phyloP scores from a whole-genome alignment of 768 basidiomycete genomes.

The Kwoniella dejecticola region DNA sequence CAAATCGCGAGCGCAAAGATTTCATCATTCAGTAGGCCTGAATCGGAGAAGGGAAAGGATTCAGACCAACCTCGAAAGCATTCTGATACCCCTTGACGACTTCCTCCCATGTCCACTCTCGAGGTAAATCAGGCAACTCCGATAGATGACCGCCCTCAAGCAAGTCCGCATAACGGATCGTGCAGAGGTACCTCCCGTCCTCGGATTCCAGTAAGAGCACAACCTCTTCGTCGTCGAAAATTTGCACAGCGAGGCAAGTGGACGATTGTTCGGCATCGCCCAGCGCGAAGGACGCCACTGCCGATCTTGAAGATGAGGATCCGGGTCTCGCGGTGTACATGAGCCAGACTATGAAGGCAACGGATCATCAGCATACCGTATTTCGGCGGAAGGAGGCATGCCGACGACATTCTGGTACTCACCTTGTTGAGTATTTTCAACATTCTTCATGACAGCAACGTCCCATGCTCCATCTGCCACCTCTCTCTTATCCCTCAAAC shows the following conservation, averaged over 20 bases:
- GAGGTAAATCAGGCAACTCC: not conserved
- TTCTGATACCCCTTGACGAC: not conserved
- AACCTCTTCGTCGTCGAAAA: conserved; percentile 42
- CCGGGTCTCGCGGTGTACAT: not conserved
- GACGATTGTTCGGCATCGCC: not conserved
- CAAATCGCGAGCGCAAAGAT: too few species aligned
- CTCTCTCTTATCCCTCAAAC: conserved; percentile 8
- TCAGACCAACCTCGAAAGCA: conserved; percentile 10
- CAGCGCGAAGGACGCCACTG: conserved; percentile 5
- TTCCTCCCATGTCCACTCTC: not conserved
- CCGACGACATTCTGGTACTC: not conserved
- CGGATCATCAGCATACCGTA: not conserved
- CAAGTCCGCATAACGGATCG: conserved; percentile 21
- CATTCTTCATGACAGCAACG: not conserved
- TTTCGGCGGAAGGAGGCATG: not conserved
- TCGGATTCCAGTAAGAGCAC: conserved; percentile 26
- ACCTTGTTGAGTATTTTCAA: conserved; percentile 2
- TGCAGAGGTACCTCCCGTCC: conserved; percentile 19
- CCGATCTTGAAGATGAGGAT: not conserved
- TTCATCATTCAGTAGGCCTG: not conserved
- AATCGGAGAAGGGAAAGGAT: not conserved
- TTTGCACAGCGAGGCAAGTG: conserved; percentile 26
- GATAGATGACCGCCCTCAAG: not conserved
- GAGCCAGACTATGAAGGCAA: conserved; percentile 14
- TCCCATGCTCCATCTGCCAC: conserved; percentile 5